A percentile compares a stretch with the other conserved stretches of the same genome.
These are phyloP conservation scores for Flagelloscypha sp. DNA, from an alignment of 768 basidiomycete genomes.

Conservation along the genomic window DNA sequence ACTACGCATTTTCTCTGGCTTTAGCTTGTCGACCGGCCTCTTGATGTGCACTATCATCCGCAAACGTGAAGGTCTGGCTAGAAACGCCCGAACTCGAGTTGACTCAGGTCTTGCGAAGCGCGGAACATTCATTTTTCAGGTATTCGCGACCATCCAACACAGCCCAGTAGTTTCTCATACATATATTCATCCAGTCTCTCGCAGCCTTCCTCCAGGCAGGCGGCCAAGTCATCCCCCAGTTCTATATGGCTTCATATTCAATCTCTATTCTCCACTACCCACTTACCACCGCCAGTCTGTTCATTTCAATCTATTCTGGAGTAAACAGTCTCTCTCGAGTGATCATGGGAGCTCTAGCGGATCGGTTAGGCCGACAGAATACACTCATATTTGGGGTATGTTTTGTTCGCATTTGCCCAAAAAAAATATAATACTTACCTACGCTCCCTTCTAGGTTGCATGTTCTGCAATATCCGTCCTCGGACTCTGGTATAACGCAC, in stretches of 20 bases:
- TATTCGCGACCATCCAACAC: slow-evolving; percentile 5
- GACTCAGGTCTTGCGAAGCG: slow-evolving; percentile 28
- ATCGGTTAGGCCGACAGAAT: slow-evolving; percentile 35
- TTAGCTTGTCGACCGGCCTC: slow-evolving; percentile 26
- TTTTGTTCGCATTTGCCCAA: slow-evolving; percentile 1
- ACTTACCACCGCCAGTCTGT: slow-evolving; percentile 24
- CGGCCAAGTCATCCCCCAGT: slow-evolving; percentile 35
- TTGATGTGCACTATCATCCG: slow-evolving; percentile 26
- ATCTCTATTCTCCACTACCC: slow-evolving; percentile 30
- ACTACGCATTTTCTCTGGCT: slow-evolving; percentile 35
- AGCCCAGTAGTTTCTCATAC: background rate
- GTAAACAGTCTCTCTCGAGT: slow-evolving; percentile 35
- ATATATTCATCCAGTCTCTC: slow-evolving; percentile 18
- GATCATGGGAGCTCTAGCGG: slow-evolving; percentile 32
- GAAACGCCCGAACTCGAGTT: slow-evolving; percentile 18
- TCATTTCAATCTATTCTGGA: slow-evolving; percentile 34
- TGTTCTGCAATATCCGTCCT: slow-evolving; percentile 31
- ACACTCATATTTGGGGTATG: slow-evolving; percentile 31
- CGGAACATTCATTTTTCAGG: slow-evolving; percentile 36
- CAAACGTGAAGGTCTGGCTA: slow-evolving; percentile 14
- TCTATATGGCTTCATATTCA: slow-evolving; percentile 36
- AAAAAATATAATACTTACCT: background rate
- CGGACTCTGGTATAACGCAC: slow-evolving; percentile 33
- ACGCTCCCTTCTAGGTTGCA: slow-evolving; percentile 20
- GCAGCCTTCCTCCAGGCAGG: slow-evolving; percentile 36